Percentiles rank a stretch among this genome's conserved stretches.
phyloP scores from a whole-genome alignment of 495 filamentous ascomycete species.

The Delitschia confertaspora region DNA sequence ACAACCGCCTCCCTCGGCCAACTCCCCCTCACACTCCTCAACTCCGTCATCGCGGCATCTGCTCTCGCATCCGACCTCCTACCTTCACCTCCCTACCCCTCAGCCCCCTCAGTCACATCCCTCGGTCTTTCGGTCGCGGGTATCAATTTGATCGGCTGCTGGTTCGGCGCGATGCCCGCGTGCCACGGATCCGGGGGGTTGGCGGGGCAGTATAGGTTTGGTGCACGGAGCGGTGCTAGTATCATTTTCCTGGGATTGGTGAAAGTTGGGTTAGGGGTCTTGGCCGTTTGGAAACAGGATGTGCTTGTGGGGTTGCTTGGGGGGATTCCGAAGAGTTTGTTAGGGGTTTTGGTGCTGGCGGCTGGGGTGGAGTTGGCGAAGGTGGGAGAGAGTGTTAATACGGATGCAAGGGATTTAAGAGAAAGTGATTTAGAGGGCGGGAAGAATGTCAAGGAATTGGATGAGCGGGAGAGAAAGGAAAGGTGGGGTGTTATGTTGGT shows the following conservation, averaged over 20 bases:
- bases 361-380: conserved; percentile 78
- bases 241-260: conserved; percentile 68
- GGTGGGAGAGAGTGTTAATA: conserved; percentile 74
- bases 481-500: conserved; percentile 83
- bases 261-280: conserved; percentile 66
- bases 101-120: conserved; percentile 56
- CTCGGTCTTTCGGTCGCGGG: conserved; percentile 69
- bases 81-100: conserved; percentile 44
- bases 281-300: conserved; percentile 38
- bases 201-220: conserved; percentile 82
- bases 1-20: conserved; percentile 52
- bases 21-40: conserved; percentile 79
- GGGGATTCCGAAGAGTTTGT: conserved; percentile 59
- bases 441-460: conserved; percentile 33
- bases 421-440: conserved; percentile 34
- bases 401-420: conserved; percentile 55
- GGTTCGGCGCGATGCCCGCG: conserved; percentile 92
- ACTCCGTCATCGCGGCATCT: conserved; percentile 79
- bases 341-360: conserved; percentile 83
- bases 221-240: conserved; percentile 75
- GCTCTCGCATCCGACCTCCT: conserved; percentile 67
- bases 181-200: conserved; percentile 90
- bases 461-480: conserved; percentile 54
- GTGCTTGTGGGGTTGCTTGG: conserved; percentile 55
- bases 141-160: conserved; percentile 79